phyloP scores from a whole-genome alignment of 2,329 filamentous ascomycete genomes.

The Fusarium robinianum region DNA sequence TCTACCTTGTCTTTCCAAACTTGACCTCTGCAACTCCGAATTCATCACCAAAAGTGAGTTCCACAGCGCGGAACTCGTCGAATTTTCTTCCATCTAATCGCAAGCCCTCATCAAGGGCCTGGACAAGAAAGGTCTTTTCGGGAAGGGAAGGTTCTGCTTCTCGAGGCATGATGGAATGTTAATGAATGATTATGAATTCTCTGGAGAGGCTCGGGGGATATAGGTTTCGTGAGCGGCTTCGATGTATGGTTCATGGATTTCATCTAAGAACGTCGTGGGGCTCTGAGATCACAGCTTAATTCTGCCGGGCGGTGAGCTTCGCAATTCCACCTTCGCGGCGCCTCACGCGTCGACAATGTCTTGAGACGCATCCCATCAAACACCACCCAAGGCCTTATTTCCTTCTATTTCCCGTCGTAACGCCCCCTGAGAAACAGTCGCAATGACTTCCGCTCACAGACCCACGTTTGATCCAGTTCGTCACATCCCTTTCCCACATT shows the following conservation, averaged over 20 bases:
- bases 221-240: constrained; percentile 1
- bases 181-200: constrained; percentile 12
- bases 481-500: constrained; percentile 17
- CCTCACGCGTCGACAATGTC: constrained; percentile 5
- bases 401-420: constrained; percentile 1
- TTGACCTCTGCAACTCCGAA: constrained; percentile 88
- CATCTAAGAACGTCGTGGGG: constrained; percentile 14
- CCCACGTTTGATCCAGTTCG: constrained; percentile 94
- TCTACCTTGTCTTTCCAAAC: constrained; percentile 86
- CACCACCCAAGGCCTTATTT: no score
- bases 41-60: constrained; percentile 84
- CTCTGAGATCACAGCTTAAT: constrained; percentile 39
- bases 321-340: constrained; percentile 15
- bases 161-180: constrained; percentile 72
- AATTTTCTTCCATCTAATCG: constrained; percentile 83
- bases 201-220: constrained; percentile 9
- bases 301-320: constrained; percentile 56
- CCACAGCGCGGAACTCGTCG: constrained; percentile 77
- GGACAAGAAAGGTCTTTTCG: constrained; percentile 82
- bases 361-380: no score
- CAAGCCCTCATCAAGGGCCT: constrained; percentile 79
- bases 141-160: constrained; percentile 89
- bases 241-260: constrained; percentile 9
- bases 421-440: constrained; percentile 12
- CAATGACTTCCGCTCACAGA: constrained; percentile 73